These are phyloP conservation scores for Themeda triandra DNA, from an alignment of 176 grass and related monocot genomes.

Conservation along the genomic window DNA sequence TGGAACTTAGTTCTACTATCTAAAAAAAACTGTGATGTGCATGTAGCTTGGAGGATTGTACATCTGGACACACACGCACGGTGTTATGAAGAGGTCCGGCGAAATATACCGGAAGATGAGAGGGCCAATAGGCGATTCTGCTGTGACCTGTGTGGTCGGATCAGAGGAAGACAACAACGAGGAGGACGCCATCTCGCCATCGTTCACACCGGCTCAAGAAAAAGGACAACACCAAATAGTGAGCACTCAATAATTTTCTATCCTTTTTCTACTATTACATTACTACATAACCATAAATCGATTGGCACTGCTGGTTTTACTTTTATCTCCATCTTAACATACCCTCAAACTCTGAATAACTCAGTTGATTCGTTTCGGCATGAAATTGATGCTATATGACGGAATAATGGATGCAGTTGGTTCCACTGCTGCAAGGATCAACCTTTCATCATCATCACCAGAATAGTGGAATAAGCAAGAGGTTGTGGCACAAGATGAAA, in stretches of 20 bases:
- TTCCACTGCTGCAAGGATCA: constrained; percentile 12
- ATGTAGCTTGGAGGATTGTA: constrained; percentile 57
- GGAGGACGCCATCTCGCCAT: constrained; percentile 18
- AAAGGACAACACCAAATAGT: background rate
- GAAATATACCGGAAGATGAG: constrained; percentile 22
- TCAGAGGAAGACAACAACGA: constrained; percentile 7
- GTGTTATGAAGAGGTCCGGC: constrained; percentile 58
- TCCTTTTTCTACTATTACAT: background rate
- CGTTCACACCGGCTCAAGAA: constrained; percentile 14
- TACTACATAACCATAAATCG: background rate
- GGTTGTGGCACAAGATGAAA: constrained; percentile 42
- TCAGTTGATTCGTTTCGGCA: no score
- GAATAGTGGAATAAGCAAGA: background rate
- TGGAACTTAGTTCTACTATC: no score
- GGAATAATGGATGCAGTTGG: background rate
- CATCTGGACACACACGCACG: constrained; percentile 60
- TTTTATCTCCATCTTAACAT: no score
- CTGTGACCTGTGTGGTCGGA: background rate
- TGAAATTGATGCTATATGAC: background rate
- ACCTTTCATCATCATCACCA: background rate
- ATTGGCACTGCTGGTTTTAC: no score
- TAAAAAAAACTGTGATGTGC: background rate
- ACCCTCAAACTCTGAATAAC: no score
- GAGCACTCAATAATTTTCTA: background rate
- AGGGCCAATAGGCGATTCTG: background rate